A percentile compares a stretch with the other conserved stretches of the same genome.
phyloP scores from a whole-genome alignment of 1,284 basidiomycete species.

The Ustanciosporium gigantosporum region DNA sequence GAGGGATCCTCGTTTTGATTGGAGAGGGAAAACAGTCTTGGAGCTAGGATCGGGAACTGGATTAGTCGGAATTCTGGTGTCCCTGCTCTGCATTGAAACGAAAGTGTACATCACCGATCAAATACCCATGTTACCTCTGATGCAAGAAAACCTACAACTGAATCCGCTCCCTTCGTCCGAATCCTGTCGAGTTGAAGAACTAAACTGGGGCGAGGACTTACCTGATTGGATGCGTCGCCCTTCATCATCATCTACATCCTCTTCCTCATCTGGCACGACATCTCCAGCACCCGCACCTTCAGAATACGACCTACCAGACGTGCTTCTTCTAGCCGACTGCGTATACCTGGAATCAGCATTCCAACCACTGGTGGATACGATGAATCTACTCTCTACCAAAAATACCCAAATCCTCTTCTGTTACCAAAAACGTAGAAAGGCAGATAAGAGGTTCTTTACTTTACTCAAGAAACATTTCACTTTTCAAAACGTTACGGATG shows the following conservation, averaged over 20 bases:
- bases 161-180: conserved; percentile 14
- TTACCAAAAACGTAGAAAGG: conserved; percentile 91
- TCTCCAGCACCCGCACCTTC: background rate
- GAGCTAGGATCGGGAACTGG: conserved; percentile 87
- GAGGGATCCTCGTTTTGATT: conserved; percentile 19
- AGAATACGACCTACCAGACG: conserved; percentile 63
- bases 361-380: conserved; percentile 79
- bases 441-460: conserved; percentile 85
- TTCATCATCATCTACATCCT: background rate
- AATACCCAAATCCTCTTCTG: conserved; percentile 72
- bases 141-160: conserved; percentile 46
- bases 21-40: conserved; percentile 64
- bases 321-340: conserved; percentile 70
- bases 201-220: conserved; percentile 23
- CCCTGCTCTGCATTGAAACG: conserved; percentile 67
- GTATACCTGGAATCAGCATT: conserved; percentile 90
- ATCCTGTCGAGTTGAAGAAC: conserved; percentile 26
- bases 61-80: conserved; percentile 81
- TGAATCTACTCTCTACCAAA: conserved; percentile 68
- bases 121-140: conserved; percentile 63
- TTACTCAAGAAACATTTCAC: conserved; percentile 79
- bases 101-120: conserved; percentile 82
- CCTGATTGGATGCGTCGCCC: too few relatives aligned
- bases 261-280: conserved; percentile 1
- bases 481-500: conserved; percentile 70